These are phyloP conservation scores for Marchantia polymorpha DNA, from an alignment of 225 moss, liverwort and hornwort species.

Conservation along the genomic window DNA sequence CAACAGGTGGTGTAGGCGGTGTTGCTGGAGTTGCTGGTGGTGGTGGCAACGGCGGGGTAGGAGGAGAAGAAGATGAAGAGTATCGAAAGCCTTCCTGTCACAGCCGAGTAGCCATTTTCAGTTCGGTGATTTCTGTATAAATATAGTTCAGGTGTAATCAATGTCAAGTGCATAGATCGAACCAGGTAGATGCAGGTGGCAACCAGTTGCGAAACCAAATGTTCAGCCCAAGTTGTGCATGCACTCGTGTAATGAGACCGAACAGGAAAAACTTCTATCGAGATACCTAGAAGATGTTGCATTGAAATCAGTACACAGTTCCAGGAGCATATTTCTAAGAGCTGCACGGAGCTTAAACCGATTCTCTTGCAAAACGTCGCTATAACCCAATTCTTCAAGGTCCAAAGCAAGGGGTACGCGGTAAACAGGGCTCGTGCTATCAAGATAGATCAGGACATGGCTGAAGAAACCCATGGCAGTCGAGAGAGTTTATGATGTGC, in stretches of 20 bases:
- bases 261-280: background rate
- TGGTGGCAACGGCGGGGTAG: slow-evolving; percentile 20
- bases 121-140: background rate
- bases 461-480: background rate
- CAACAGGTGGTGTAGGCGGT: slow-evolving; percentile 19
- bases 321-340: background rate
- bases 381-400: background rate
- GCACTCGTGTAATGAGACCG: background rate
- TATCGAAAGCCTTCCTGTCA: slow-evolving; percentile 21
- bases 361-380: background rate
- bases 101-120: background rate
- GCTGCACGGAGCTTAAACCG: background rate
- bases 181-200: background rate
- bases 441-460: background rate
- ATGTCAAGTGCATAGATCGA: background rate
- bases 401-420: background rate
- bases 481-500: background rate
- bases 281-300: background rate
- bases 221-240: too few species aligned
- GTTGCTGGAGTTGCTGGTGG: slow-evolving; percentile 21
- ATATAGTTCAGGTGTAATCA: background rate
- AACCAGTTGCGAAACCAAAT: too few species aligned
- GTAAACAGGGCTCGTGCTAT: background rate
- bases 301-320: too few species aligned
- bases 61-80: slow-evolving; percentile 13